These are phyloP conservation scores for Clonostachys chloroleuca DNA, from an alignment of 2,329 filamentous ascomycete genomes.

Conservation along the genomic window DNA sequence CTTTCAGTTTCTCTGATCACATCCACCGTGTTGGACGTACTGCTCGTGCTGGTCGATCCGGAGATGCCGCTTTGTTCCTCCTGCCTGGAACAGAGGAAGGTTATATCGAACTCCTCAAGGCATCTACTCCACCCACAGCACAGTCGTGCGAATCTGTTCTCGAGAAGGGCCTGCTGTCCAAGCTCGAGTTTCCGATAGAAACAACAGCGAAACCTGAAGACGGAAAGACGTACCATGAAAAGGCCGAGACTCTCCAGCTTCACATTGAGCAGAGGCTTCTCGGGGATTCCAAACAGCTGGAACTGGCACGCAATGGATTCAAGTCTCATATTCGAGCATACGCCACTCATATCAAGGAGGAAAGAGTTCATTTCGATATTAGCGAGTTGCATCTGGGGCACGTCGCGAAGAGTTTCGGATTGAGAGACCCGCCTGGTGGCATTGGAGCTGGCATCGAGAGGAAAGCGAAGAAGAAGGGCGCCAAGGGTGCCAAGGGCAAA, in stretches of 20 bases:
- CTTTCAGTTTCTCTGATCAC: conserved; percentile 90
- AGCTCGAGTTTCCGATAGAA: conserved; percentile 65
- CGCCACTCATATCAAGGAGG: conserved; percentile 84
- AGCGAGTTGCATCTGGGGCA: conserved; percentile 88
- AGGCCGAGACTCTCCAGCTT: conserved; percentile 53
- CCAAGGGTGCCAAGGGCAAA: conserved; percentile 22
- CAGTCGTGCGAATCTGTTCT: conserved; percentile 50
- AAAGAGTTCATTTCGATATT: conserved; percentile 87
- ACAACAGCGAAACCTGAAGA: conserved; percentile 48
- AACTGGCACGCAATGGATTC: conserved; percentile 79
- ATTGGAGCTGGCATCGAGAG: conserved; percentile 60
- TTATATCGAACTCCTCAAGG: conserved; percentile 71
- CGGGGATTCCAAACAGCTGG: conserved; percentile 63
- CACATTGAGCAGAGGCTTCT: conserved; percentile 57
- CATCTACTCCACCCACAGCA: conserved; percentile 39
- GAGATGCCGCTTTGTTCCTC: conserved; percentile 84
- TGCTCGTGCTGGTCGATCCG: conserved; percentile 84
- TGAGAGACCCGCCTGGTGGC: conserved; percentile 82
- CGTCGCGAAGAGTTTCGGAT: conserved; percentile 85
- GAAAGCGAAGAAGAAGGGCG: conserved; percentile 35
- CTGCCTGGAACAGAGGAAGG: conserved; percentile 88
- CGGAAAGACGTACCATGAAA: conserved; percentile 37
- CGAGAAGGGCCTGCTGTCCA: conserved; percentile 60
- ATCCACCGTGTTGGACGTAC: conserved; percentile 93
- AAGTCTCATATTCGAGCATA: conserved; percentile 93